phyloP scores from a whole-genome alignment of 106 monocot species.

The Platanthera zijinensis region DNA sequence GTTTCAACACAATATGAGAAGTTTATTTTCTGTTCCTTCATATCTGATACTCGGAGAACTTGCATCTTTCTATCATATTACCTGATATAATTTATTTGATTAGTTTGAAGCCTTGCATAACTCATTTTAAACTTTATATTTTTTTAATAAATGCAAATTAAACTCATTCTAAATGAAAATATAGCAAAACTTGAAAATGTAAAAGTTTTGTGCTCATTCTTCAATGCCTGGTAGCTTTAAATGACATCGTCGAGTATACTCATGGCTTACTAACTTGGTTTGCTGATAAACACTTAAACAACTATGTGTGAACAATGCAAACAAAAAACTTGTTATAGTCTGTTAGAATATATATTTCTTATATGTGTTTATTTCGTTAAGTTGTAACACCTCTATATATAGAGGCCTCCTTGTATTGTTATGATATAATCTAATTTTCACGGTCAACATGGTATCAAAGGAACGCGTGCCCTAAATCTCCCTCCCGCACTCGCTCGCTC shows the following conservation, averaged over 20 bases:
- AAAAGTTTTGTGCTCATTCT: background rate
- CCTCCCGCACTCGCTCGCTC: no score
- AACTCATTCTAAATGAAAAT: background rate
- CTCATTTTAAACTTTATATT: no score
- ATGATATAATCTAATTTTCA: no score
- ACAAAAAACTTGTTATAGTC: no score
- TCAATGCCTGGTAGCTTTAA: background rate
- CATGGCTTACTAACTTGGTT: background rate
- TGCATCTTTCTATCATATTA: background rate
- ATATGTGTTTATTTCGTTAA: no score
- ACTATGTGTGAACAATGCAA: background rate
- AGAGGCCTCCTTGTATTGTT: no score
- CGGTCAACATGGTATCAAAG: no score
- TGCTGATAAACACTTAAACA: background rate
- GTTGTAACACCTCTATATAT: no score
- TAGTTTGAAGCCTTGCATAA: background rate
- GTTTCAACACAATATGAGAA: background rate
- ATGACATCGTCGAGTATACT: background rate
- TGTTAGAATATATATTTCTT: no score
- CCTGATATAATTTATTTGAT: background rate
- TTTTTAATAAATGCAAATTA: no score
- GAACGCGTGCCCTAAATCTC: no score
- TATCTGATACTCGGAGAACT: background rate
- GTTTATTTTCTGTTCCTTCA: background rate
- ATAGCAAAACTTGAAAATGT: background rate